Percentiles rank a stretch among this genome's conserved stretches.
These are phyloP conservation scores for Megacollybia marginata DNA, from an alignment of 768 basidiomycete genomes.

Conservation along the genomic window DNA sequence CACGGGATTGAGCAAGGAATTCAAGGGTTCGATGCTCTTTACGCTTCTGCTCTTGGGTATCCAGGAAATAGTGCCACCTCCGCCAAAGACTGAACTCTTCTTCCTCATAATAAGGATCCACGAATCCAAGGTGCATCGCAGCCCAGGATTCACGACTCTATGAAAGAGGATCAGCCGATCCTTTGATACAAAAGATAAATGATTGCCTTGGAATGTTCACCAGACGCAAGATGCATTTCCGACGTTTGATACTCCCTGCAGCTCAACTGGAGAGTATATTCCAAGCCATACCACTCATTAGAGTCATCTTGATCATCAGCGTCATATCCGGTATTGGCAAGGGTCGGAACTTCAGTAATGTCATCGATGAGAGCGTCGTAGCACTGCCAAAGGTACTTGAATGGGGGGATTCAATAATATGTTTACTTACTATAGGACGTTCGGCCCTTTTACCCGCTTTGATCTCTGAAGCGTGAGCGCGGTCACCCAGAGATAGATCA, in stretches of 20 bases:
- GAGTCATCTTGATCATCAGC: conserved; percentile 11
- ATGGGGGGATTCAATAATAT: neutral
- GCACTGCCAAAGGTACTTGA: conserved; percentile 3
- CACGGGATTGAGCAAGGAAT: conserved; percentile 23
- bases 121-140: conserved; percentile 27
- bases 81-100: conserved; percentile 36
- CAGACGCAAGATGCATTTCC: neutral
- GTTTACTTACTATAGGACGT: conserved; percentile 17
- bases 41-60: conserved; percentile 26
- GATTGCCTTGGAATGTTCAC: conserved; percentile 33
- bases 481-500: neutral
- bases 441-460: conserved; percentile 32
- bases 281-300: conserved; percentile 36
- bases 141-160: conserved; percentile 41
- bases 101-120: conserved; percentile 31
- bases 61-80: conserved; percentile 37
- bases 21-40: conserved; percentile 22
- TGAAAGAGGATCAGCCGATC: neutral
- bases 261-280: conserved; percentile 36
- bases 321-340: neutral
- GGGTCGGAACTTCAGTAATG: neutral
- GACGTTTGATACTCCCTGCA: conserved; percentile 19
- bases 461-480: conserved; percentile 21
- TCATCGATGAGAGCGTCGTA: conserved; percentile 16
- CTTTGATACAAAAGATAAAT: neutral